Percentiles rank a stretch among this genome's conserved stretches.
Conservation (phyloP, 139 green algal genomes). For the Yamagishiella unicocca region DNA sequence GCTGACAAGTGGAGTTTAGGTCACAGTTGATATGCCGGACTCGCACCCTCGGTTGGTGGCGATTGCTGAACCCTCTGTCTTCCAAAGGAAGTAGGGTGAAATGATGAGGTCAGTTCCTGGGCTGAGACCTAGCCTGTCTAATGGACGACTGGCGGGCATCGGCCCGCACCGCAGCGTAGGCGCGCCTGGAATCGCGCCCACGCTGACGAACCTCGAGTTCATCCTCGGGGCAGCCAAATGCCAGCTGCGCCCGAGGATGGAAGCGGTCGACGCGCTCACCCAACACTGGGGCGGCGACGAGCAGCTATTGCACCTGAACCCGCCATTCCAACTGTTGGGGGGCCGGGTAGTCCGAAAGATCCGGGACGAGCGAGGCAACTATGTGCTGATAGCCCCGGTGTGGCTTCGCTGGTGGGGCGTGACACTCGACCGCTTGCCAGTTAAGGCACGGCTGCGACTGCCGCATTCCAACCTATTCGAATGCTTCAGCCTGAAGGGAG, state of each 20-base stretch:
- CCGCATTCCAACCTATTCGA: not conserved
- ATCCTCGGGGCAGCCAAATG: constrained; percentile 8
- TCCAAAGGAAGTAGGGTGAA: too few relatives aligned
- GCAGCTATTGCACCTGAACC: constrained; percentile 21
- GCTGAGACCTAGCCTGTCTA: not conserved
- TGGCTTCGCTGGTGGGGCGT: not conserved
- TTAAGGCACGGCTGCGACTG: not conserved
- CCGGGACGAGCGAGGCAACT: not conserved
- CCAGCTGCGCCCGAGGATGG: not conserved
- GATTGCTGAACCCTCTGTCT: too few relatives aligned
- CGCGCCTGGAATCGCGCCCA: not conserved
- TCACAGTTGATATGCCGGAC: too few relatives aligned
- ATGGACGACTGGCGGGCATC: constrained; percentile 15
- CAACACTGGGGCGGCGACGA: not conserved
- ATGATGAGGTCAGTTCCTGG: too few relatives aligned
- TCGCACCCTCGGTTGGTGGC: too few relatives aligned
- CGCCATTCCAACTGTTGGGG: not conserved
- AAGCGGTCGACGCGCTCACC: not conserved
- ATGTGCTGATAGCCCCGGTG: not conserved
- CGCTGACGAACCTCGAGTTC: not conserved
- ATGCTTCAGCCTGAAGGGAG: not conserved
- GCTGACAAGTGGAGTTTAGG: too few relatives aligned
- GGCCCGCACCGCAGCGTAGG: not conserved
- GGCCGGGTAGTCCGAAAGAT: constrained; percentile 9
- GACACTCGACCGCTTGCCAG: not conserved